These are phyloP conservation scores for Elasticomyces elasticus DNA, from an alignment of 495 filamentous ascomycete species.

Conservation along the genomic window DNA sequence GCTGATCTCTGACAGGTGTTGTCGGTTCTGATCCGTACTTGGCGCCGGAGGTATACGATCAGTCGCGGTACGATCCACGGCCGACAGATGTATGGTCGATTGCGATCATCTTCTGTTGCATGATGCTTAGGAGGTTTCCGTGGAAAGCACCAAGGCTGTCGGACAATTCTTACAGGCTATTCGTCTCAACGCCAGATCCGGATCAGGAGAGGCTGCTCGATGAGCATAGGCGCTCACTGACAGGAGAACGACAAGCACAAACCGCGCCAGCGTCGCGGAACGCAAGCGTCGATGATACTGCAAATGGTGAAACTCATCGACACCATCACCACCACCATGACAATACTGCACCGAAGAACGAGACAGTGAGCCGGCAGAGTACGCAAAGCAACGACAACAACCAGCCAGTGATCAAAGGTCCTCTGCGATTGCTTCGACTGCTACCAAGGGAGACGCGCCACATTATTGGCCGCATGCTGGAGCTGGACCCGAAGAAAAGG, in stretches of 20 bases:
- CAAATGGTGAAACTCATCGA: constrained; percentile 18
- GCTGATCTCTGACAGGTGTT: constrained; percentile 52
- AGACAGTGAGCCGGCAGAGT: constrained; percentile 19
- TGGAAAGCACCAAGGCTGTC: constrained; percentile 91
- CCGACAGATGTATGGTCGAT: constrained; percentile 96
- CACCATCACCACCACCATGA: constrained; percentile 24
- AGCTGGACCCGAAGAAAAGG: constrained; percentile 72
- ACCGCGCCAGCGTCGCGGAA: constrained; percentile 28
- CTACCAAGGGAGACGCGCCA: constrained; percentile 81
- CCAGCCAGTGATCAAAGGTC: constrained; percentile 63
- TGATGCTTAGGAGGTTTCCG: constrained; percentile 89
- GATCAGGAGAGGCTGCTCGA: constrained; percentile 20
- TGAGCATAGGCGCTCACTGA: constrained; percentile 19
- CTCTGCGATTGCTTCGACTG: constrained; percentile 84
- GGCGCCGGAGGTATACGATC: constrained; percentile 92
- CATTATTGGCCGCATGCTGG: constrained; percentile 88
- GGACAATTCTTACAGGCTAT: constrained; percentile 91
- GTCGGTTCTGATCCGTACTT: constrained; percentile 97
- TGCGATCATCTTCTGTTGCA: constrained; percentile 98
- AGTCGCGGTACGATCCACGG: constrained; percentile 87
- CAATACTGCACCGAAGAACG: constrained; percentile 6
- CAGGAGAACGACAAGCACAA: constrained; percentile 7
- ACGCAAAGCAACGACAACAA: constrained; percentile 17
- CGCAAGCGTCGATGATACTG: constrained; percentile 15
- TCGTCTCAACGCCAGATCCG: constrained; percentile 62